Conservation (phyloP, 805 yeast genomes). For the Torulaspora maleeae region DNA sequence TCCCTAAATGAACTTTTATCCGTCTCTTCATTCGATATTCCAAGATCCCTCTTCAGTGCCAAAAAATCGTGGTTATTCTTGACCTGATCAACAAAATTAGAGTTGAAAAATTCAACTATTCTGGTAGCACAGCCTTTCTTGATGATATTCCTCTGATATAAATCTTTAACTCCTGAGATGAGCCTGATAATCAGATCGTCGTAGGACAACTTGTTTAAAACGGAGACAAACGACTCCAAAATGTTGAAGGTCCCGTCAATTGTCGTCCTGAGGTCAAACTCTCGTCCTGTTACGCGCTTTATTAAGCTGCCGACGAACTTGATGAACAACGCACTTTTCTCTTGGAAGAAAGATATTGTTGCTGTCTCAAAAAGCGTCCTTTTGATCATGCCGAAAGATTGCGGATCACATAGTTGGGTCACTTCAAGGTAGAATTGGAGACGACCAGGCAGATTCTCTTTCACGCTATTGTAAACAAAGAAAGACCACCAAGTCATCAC, state of each 20-base stretch:
- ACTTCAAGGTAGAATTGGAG: conserved; percentile 20
- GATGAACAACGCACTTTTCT: conserved; percentile 9
- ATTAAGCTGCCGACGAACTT: conserved; percentile 18
- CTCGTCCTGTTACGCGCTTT: conserved; percentile 16
- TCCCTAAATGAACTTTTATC: conserved; percentile 29
- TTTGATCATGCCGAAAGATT: conserved; percentile 23
- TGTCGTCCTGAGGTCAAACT: neutral
- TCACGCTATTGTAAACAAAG: conserved; percentile 23
- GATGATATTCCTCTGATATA: conserved; percentile 8
- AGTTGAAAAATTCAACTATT: conserved; percentile 20
- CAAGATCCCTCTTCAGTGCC: conserved; percentile 24
- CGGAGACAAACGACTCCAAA: conserved; percentile 15
- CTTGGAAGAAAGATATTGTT: conserved; percentile 11
- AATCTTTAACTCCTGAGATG: conserved; percentile 12
- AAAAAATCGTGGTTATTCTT: conserved; percentile 24
- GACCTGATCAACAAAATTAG: conserved; percentile 20
- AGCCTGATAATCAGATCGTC: conserved; percentile 12
- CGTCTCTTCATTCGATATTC: conserved; percentile 27
- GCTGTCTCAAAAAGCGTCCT: conserved; percentile 19
- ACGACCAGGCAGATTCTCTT: conserved; percentile 10
- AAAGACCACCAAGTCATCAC: conserved; percentile 34
- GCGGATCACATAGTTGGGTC: conserved; percentile 22
- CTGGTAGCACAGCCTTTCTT: neutral
- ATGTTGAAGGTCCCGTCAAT: conserved; percentile 7
- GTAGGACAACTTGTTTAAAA: conserved; percentile 14